Evolutionary conservation across 2,329 filamentous ascomycete genomes (phyloP).

Genomic region (Penicillium brevicompactum): DNA sequence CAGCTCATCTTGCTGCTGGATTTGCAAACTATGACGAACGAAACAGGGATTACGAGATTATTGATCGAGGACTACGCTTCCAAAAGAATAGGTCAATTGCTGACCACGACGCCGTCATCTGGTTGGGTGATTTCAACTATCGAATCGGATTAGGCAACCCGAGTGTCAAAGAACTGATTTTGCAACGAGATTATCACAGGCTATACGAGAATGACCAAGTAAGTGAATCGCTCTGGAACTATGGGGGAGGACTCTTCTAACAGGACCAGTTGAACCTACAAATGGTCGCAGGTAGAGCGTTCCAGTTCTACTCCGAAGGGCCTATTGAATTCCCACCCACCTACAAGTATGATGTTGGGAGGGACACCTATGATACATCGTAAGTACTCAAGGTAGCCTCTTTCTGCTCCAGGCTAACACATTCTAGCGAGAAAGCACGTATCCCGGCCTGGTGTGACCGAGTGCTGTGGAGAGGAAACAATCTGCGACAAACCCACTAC

Average conservation of each 20-base stretch:
- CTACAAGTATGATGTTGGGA: conserved; percentile 92
- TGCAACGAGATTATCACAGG: conserved; percentile 70
- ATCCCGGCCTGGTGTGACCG: conserved; percentile 98
- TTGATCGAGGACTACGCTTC: conserved; percentile 83
- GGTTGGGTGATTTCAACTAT: conserved; percentile 98
- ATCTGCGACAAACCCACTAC: conserved; percentile 81
- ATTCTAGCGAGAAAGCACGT: conserved; percentile 77
- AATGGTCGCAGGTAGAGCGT: conserved; percentile 89
- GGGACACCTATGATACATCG: conserved; percentile 89
- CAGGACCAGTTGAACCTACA: conserved; percentile 77
- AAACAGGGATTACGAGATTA: conserved; percentile 89
- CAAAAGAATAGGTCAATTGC: conserved; percentile 89
- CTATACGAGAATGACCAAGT: conserved; percentile 92
- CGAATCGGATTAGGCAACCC: conserved; percentile 84
- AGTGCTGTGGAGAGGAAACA: conserved; percentile 81
- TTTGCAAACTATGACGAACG: conserved; percentile 97
- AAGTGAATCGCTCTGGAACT: conserved; percentile 15
- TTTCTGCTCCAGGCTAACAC: conserved; percentile 32
- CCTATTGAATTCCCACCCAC: conserved; percentile 87
- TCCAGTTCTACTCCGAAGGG: conserved; percentile 89
- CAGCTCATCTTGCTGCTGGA: conserved; percentile 91
- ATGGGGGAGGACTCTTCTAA: conserved; percentile 8
- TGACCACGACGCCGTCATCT: conserved; percentile 87
- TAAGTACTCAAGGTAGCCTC: conserved; percentile 48
- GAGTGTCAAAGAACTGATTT: conserved; percentile 72